Percentiles rank a stretch among this genome's conserved stretches.
Conservation (phyloP, 1,139 yeast genomes). For the Debaryomyces coudertii region DNA sequence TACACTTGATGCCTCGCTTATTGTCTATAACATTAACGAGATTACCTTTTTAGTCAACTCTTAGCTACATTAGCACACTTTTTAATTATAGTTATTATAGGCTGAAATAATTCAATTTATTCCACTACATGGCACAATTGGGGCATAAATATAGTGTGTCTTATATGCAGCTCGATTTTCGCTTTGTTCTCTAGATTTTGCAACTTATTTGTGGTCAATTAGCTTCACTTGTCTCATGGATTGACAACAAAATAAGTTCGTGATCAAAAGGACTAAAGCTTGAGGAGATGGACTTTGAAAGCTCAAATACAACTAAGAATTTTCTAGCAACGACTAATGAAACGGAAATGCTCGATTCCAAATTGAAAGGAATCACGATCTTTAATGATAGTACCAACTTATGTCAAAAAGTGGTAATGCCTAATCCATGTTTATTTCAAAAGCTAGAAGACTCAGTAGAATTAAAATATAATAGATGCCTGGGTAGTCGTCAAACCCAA, state of each 20-base stretch:
- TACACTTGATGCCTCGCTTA: slow-evolving; percentile 2
- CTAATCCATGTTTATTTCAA: neutral
- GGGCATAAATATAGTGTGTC: neutral
- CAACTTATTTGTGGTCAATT: slow-evolving; percentile 7
- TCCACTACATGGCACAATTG: neutral
- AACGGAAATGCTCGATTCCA: neutral
- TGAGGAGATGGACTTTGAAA: neutral
- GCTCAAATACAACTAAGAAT: neutral
- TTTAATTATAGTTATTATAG: neutral
- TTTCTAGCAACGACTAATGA: neutral
- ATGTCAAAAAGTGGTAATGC: neutral
- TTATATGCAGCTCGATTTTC: slow-evolving; percentile 1
- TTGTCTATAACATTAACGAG: neutral
- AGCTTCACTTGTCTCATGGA: neutral
- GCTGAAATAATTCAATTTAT: neutral
- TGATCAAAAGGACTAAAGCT: neutral
- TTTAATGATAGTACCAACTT: slow-evolving; percentile 1
- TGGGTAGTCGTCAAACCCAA: neutral
- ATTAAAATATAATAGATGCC: neutral
- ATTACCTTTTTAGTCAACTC: neutral
- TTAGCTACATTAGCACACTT: too few relatives aligned
- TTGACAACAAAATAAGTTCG: neutral
- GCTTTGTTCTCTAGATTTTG: neutral
- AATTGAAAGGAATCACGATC: neutral
- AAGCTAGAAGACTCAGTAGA: neutral